Evolutionary conservation across 306 rosid species (phyloP), one percentile per base, ranked within the genome.

Genomic region (Rosa multiflora): DNA sequence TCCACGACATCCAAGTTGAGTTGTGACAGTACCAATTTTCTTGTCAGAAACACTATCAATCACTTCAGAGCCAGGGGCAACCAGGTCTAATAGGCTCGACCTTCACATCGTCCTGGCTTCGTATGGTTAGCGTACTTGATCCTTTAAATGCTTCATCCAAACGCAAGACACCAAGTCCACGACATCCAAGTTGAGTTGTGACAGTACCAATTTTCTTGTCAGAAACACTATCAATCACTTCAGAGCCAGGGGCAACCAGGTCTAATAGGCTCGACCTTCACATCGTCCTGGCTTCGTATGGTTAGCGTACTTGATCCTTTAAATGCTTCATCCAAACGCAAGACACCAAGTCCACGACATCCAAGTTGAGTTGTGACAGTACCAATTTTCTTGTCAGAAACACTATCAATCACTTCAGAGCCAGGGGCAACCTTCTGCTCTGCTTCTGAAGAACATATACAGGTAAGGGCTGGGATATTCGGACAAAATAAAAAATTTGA

Each of bases 131-230:
- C 21, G 84, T 32, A 75, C 83, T 49, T 11, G 91, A 87, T 63
- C 79, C 79, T 78, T 87, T 89, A 18, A 89, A 87, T 46, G 91
- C 91, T 59, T 83, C 88, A 58, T 91, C 97, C 72, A 94, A 78
- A 48, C 97, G 87, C 88, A 92, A 71, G 55, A 92, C 86, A 77
- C 97, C 99, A 21, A 94, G 66, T 74, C 97, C 99, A 13, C 81
- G 90, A 42, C 91, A 80, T 76, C 97, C 95, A 5, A 91, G 75
- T 66, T 85, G 87, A 39, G 95, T 80, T n/a, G 85, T 88, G 84
- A 92, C 91, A 6, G 21, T 64, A 43, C 99, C 99, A 11, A 82
- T 88, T 78, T 88, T 92, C 85, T 87, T 92, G 80, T 88, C 86
- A 5, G 89, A 85, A 51, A 53, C 70, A 0, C 77, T 39, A 87